Evolutionary conservation across 2,329 filamentous ascomycete species (phyloP).

Genomic region (Ophiostoma piceae): DNA sequence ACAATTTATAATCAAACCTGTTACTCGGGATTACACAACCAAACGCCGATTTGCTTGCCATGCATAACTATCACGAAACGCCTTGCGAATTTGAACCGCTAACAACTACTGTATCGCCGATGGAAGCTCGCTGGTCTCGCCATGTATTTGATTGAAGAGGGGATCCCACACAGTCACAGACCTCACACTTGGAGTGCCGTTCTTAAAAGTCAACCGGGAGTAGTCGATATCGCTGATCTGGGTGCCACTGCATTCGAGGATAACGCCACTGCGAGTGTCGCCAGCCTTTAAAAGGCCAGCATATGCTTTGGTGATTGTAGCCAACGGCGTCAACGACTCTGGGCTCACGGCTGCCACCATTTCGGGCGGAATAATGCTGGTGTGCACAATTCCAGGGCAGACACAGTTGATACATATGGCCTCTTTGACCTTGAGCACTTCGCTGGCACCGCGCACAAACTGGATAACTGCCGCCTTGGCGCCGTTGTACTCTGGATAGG

Average conservation of each 20-base stretch:
- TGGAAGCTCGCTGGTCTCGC: neutral
- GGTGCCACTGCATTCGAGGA: neutral
- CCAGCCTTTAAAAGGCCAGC: neutral
- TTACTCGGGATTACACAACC: neutral
- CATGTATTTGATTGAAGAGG: neutral
- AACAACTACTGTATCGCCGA: neutral
- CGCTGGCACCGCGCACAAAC: neutral
- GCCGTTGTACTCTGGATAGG: constrained; percentile 47
- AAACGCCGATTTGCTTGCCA: neutral
- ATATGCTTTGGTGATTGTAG: constrained; percentile 11
- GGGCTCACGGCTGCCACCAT: constrained; percentile 40
- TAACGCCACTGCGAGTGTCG: neutral
- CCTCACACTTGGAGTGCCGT: constrained; percentile 19
- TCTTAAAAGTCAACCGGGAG: neutral
- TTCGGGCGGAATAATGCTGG: constrained; percentile 41
- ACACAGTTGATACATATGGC: constrained; percentile 40
- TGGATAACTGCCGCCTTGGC: constrained; percentile 29
- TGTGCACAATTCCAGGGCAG: constrained; percentile 44
- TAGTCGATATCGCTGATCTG: neutral
- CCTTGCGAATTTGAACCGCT: neutral
- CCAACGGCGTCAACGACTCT: constrained; percentile 38
- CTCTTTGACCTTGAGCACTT: neutral
- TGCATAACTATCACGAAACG: neutral
- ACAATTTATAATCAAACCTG: neutral
- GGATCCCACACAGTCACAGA: constrained; percentile 34